Conservation (phyloP, 495 filamentous ascomycete genomes). For the Xylaria nigripes region DNA sequence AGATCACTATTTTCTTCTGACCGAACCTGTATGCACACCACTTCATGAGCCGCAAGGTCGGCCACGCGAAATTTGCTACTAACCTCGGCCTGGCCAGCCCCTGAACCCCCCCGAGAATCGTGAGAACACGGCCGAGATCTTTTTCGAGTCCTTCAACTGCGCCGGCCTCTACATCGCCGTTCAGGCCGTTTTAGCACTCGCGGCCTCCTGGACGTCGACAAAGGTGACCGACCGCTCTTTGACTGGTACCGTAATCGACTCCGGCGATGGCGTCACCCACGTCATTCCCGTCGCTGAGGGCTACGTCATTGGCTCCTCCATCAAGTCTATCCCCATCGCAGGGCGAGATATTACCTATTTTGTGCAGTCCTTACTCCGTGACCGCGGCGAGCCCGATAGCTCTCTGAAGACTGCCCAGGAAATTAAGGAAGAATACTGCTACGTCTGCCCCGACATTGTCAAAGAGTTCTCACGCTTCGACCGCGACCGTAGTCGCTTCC, state of each 20-base stretch:
- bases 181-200: conserved; percentile 91
- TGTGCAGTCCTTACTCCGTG: conserved; percentile 88
- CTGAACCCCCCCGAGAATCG: conserved; percentile 97
- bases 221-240: conserved; percentile 96
- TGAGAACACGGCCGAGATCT: conserved; percentile 98
- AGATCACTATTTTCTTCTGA: conserved; percentile 96
- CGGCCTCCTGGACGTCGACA: conserved; percentile 95
- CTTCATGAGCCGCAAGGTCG: not conserved
- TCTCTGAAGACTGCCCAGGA: conserved; percentile 94
- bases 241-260: conserved; percentile 96
- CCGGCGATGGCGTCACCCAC: conserved; percentile 95
- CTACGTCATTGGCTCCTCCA: conserved; percentile 96
- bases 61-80: conserved; percentile 6
- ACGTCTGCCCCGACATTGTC: conserved; percentile 95
- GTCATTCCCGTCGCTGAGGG: conserved; percentile 98
- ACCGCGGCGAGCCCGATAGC: conserved; percentile 93
- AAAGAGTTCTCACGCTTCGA: conserved; percentile 95
- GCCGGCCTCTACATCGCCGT: conserved; percentile 98
- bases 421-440: conserved; percentile 97
- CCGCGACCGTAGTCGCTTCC: conserved; percentile 79
- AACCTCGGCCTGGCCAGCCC: conserved; percentile 48
- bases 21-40: conserved; percentile 71
- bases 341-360: conserved; percentile 98
- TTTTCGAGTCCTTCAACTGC: conserved; percentile 99
- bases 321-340: conserved; percentile 97